These are phyloP conservation scores for Xylaria sp. DNA, from an alignment of 2,329 filamentous ascomycete species.

Conservation along the genomic window DNA sequence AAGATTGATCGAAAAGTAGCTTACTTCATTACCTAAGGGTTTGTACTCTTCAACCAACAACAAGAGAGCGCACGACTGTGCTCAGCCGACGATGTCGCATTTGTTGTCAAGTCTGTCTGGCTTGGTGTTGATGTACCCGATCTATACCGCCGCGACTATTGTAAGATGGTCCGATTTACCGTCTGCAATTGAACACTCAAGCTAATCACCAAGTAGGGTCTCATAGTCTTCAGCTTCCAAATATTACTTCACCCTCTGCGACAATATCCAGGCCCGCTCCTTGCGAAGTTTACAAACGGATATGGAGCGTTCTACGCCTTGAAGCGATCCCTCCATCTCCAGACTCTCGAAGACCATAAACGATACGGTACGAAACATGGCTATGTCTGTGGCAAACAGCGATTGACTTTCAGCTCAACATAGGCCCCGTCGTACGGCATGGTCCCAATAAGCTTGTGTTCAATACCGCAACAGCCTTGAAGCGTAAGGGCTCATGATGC, in stretches of 20 bases:
- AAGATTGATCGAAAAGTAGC: too few relatives aligned
- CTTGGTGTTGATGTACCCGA: neutral
- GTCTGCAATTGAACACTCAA: neutral
- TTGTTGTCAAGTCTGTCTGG: neutral
- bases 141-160: neutral
- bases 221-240: constrained; percentile 21
- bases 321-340: constrained; percentile 34
- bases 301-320: constrained; percentile 38
- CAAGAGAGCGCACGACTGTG: neutral
- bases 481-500: constrained; percentile 16
- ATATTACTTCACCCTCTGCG: constrained; percentile 35
- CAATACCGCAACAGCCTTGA: constrained; percentile 37
- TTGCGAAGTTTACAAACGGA: constrained; percentile 38
- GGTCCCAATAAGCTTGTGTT: constrained; percentile 41
- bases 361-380: constrained; percentile 33
- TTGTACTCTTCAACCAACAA: neutral
- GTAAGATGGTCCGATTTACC: neutral
- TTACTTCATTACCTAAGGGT: too few relatives aligned
- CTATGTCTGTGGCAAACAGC: neutral
- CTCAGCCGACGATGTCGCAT: constrained; percentile 10
- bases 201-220: constrained; percentile 9
- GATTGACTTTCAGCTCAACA: neutral
- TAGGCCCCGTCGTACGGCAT: constrained; percentile 38
- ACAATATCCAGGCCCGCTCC: constrained; percentile 36
- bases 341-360: constrained; percentile 29